Percentiles rank a stretch among this genome's conserved stretches.
Evolutionary conservation across 1,139 yeast genomes (phyloP).

Genomic region (Kodamaea suecica): DNA sequence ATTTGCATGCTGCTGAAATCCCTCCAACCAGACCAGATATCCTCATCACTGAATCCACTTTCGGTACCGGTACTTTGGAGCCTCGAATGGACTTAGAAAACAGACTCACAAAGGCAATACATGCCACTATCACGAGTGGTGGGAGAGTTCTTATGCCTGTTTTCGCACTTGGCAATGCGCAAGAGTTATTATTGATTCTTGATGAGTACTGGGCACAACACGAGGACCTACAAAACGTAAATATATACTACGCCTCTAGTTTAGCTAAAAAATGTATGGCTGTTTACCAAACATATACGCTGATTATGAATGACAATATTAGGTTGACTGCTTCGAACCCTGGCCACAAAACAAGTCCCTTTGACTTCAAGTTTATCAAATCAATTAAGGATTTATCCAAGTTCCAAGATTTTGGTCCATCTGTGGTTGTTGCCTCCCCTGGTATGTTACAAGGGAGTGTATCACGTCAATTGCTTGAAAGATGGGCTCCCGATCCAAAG

Average conservation of each 20-base stretch:
- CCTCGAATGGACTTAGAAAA: conserved; percentile 83
- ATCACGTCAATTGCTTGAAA: conserved; percentile 83
- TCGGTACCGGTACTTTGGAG: conserved; percentile 96
- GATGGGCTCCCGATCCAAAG: conserved; percentile 97
- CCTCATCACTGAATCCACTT: conserved; percentile 90
- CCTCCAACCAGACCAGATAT: conserved; percentile 90
- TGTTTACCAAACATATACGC: conserved; percentile 92
- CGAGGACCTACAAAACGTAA: conserved; percentile 77
- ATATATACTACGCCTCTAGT: conserved; percentile 87
- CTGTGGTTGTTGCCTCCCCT: conserved; percentile 94
- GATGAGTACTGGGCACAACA: conserved; percentile 94
- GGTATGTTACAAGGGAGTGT: conserved; percentile 98
- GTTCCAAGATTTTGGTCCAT: conserved; percentile 91
- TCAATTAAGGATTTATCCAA: conserved; percentile 76
- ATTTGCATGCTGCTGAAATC: conserved; percentile 90
- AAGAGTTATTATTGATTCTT: conserved; percentile 79
- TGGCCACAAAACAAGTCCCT: conserved; percentile 60
- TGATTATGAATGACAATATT: conserved; percentile 93
- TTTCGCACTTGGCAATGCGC: conserved; percentile 95
- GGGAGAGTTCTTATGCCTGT: conserved; percentile 93
- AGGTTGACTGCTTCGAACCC: conserved; percentile 57
- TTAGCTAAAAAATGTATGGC: conserved; percentile 96
- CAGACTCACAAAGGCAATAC: conserved; percentile 76
- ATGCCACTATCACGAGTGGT: conserved; percentile 80
- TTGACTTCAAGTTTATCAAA: conserved; percentile 81